Percentiles rank a stretch among this genome's conserved stretches.
Conservation (phyloP, 768 basidiomycete genomes). For the Lentinula sp. region DNA sequence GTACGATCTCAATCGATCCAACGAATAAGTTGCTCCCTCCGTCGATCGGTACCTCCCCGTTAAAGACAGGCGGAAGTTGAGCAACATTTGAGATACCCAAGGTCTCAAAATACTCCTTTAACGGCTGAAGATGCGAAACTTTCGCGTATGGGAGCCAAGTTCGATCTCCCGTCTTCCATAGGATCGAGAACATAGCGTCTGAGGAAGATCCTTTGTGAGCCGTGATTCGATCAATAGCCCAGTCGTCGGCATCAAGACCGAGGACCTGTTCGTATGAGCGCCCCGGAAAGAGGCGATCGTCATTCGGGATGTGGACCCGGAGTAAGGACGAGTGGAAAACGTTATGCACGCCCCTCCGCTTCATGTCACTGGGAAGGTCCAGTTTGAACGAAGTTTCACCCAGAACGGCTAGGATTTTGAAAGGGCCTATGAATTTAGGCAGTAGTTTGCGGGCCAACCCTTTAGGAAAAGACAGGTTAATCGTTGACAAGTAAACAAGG, state of each 20-base stretch:
- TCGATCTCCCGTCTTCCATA: constrained; percentile 13
- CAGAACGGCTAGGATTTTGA: constrained; percentile 12
- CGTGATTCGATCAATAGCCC: constrained; percentile 18
- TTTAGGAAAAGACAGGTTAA: constrained; percentile 25
- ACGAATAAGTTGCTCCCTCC: no score
- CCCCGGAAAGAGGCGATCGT: no score
- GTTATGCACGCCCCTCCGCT: constrained; percentile 17
- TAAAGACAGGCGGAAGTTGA: no score
- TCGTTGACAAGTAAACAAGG: constrained; percentile 24
- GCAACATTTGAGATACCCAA: not conserved
- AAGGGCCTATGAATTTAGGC: constrained; percentile 29
- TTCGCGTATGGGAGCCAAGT: constrained; percentile 12
- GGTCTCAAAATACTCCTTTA: constrained; percentile 12
- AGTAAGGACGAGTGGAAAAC: constrained; percentile 21
- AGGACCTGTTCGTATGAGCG: no score
- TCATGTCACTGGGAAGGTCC: constrained; percentile 18
- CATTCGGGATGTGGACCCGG: constrained; percentile 13
- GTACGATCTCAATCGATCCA: no score
- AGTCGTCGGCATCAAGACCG: constrained; percentile 7
- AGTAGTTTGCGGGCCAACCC: constrained; percentile 23
- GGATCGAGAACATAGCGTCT: constrained; percentile 8
- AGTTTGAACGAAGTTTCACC: constrained; percentile 16
- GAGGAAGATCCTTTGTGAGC: constrained; percentile 2
- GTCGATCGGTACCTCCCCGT: no score
- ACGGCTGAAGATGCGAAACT: constrained; percentile 6